These are phyloP conservation scores for Fagopyrum esculentum DNA, from an alignment of 148 eudicot genomes.

Conservation along the genomic window DNA sequence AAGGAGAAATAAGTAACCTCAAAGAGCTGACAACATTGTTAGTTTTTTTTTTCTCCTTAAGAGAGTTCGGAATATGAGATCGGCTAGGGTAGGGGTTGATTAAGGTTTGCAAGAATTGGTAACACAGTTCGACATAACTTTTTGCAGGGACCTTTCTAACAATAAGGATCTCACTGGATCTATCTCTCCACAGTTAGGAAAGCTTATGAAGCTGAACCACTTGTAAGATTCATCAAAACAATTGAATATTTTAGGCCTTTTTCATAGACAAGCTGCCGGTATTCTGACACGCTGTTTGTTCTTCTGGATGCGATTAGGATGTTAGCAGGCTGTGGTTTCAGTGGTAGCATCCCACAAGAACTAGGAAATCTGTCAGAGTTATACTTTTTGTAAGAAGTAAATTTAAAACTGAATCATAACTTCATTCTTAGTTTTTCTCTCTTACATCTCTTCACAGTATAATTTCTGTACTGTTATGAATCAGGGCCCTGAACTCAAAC, in stretches of 20 bases:
- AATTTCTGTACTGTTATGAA: not conserved
- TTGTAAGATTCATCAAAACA: constrained; percentile 37
- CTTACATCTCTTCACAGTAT: not conserved
- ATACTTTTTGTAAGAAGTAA: constrained; percentile 54
- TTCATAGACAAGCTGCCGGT: not conserved
- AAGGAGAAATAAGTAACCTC: constrained; percentile 67
- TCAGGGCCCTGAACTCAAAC: constrained; percentile 81
- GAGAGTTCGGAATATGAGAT: too few relatives aligned
- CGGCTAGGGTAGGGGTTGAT: too few relatives aligned
- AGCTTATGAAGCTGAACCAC: constrained; percentile 49
- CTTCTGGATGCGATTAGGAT: constrained; percentile 34
- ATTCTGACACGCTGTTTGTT: not conserved
- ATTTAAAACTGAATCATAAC: not conserved
- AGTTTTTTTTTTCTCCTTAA: constrained; percentile 21
- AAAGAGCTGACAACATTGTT: constrained; percentile 62
- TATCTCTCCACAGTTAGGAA: constrained; percentile 60
- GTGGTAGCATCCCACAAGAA: constrained; percentile 73
- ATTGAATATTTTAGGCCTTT: not conserved
- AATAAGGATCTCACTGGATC: constrained; percentile 74
- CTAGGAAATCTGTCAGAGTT: constrained; percentile 65
- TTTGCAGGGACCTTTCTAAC: constrained; percentile 74
- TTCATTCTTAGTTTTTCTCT: not conserved
- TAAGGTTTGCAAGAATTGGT: not conserved
- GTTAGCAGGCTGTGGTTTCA: constrained; percentile 85
- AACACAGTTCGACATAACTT: not conserved